Base-by-base conservation (phyloP, 2,329 filamentous ascomycete genomes). In the Fusarium ambrosium region DNA sequence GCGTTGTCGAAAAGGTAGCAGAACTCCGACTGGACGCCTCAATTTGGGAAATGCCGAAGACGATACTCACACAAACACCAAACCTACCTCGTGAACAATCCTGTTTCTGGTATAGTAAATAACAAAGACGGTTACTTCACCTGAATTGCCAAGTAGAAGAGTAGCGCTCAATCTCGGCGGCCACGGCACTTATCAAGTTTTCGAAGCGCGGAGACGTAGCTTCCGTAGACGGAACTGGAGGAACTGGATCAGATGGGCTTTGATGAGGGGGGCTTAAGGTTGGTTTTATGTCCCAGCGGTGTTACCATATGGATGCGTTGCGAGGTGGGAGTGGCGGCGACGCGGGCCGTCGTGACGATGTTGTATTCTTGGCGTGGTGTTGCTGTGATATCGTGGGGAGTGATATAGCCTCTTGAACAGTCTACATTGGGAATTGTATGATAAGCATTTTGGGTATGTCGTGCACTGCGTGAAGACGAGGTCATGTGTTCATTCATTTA, bases 251-350 rank as follows among this genome's bases (percentile, higher is more conserved):
- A 88, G 71, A 76, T 89, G 86, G 1, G 86, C 87, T 1, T 86
- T 86, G 29, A 89, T 80, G 1, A 89, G 77, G 1, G 86, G 80
- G 1, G 85, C 85, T 1, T 84, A 45, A 85, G 87, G 48, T 86
- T 82, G 0, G 71, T 74, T 62, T 80, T 18, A 85, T 82, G 2
- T 73, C 68, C 89, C 88, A 90, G 3, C 82, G 78, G 69, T 89
- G 83, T 87, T 88, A 90, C 79, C 83, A 90, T 80, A 85, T 85
- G 0, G 88, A 87, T 0, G 87, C 32, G 86, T 0, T 85, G 88
- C 59, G 90, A 88, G 0, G 89, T 87, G 0, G 86, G 86, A 3
- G 86, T 86, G 68, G 86, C 86, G 2, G 84, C 82, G 3, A 86
- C 85, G 14, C 86, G 82, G 2, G 85, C 86, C 66, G 85, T 86